Base-by-base conservation (phyloP, 345 rosid species). In the Aquilaria yunnanensis region DNA sequence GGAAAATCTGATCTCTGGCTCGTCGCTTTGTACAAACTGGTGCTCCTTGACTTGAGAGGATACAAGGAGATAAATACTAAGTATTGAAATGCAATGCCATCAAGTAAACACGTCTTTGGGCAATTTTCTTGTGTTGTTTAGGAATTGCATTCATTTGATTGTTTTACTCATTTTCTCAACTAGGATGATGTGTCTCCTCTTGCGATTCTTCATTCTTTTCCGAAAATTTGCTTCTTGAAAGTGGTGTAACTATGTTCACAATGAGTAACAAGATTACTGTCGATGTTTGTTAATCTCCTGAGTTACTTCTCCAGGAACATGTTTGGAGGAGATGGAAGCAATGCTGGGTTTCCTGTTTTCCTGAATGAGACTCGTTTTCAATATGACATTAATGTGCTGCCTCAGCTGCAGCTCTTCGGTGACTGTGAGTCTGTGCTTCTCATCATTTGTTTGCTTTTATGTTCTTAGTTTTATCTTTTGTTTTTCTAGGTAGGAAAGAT, bases 251-350 rank as follows among this genome's bases (percentile, higher is more conserved):
- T 32, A 54, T 30, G 46, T 32, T 57, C 53, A 4, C 50, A 31
- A 47, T 67, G 5, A n/a, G 12, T 31, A 23, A 23, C 23, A 23
- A 23, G 23, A 23, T 23, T 23, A 23, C 23, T 23, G 23, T 23
- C 23, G 23, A 23, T 23, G 23, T 23, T 23, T 23, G 23, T 23
- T 23, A 23, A 23, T 23, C 23, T 23, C 23, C 23, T 23, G 23
- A 23, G 23, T 23, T 23, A 23, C 32, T 49, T 56, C 14, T 45
- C 33, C 61, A 72, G 85, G 81, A 83, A 77, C 56, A 88, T 88
- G 96, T 75, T 82, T 11, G 84, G 81, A 81, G 90, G 90, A 13
- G 80, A 84, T 70, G 79, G 77, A 61, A 74, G 67, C 77, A 84
- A 70, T 72, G 61, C 75, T 31, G 32, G 73, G 52, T 66, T 72